Base-by-base conservation (phyloP, 768 basidiomycete species). In the Pisolithus sp. region DNA sequence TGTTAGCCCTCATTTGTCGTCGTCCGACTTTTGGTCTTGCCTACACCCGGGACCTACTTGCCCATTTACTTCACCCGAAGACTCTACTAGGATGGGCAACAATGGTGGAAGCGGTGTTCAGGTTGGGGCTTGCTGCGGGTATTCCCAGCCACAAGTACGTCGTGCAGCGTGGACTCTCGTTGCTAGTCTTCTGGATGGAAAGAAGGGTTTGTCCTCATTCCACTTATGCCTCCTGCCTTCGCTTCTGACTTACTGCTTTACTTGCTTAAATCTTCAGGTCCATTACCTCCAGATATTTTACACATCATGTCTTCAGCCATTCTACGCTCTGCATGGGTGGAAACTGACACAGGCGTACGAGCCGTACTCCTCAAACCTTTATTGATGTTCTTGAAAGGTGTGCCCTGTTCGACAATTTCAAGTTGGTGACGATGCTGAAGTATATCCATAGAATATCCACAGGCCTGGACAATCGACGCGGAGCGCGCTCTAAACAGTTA, bases 301-400 rank as follows among this genome's bases (percentile, higher is more conserved):
- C 71, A 73, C 1, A 65, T 76, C 3, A 68, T 92, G 21, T 79
- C 83, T 48, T 60, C 70, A 1, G 81, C 78, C 0, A 68, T 85
- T 5, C 68, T 93, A 40, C 78, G 83, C n/a, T 84, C 86, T 12
- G 76, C 77, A 12, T 85, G 82, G 77, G 65, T 80, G 0, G 93
- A 97, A 62, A 71, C 76, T 0, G 92, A 95, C 57, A 56, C 72
- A 2, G 72, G 72, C 3, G 92, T 95, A 3, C 83, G 86, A 57
- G 67, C 70, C 4, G 65, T 67, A 1, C 83, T 93, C 79, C 86
- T 85, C 74, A 77, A 79, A 38, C 85, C 88, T 0, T 61, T 91
- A 46, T 69, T 93, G 8, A 73, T 74, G 10, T 89, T 90, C 59
- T 67, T 95, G 39, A 81, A 79, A 68, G 82, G 93, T 89, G 57